Evolutionary conservation across 208 protist species (phyloP), one percentile per base, ranked within the genome.

Genomic region (Acanthamoeba sp.): DNA sequence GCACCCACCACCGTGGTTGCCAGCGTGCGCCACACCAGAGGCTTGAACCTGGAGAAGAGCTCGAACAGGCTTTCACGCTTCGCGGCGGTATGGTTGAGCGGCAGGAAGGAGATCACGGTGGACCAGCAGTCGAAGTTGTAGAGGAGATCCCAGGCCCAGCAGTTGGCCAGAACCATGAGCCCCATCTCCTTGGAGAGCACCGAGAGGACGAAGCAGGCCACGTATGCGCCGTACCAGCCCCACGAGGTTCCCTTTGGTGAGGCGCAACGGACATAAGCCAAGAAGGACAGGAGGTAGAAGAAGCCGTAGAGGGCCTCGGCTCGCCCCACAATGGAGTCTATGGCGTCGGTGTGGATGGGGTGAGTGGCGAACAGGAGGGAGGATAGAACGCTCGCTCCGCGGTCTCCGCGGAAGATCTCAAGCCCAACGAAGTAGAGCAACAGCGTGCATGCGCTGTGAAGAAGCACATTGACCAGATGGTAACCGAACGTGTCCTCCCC

Each of bases 271-370:
- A 59, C 10, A 40, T 89, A 96, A 2, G 80, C 95, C 29, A 96
- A 52, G 64, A 98, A 95, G 48, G 96, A 97, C 94, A 97, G 97
- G 50, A 97, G 93, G 91, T 95, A 97, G 94, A 95, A 98, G 38
- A 98, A 91, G 20, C 97, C 52, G 29, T 64, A 87, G 3, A 94
- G 92, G 7, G n/a, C 91, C 87, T 98, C 98, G 34, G 97, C 97
- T 6, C 98, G 94, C 3, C 98, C 97, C 24, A 98, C 98, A 89
- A 98, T 97, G 29, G 96, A 97, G 5, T 97, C 97, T 34, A 98
- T 97, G 50, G 97, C 95, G n/a, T 98, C 98, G n/a, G 96, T 97
- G 95, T 98, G 98, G 29, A 98, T 97, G 2, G 98, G 98, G 94
- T 98, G 98, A 36, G 96, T 96, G 66, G 97, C 94, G 89, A 97